These are phyloP conservation scores for Podospora fimiseda DNA, from an alignment of 495 filamentous ascomycete genomes.

Conservation along the genomic window DNA sequence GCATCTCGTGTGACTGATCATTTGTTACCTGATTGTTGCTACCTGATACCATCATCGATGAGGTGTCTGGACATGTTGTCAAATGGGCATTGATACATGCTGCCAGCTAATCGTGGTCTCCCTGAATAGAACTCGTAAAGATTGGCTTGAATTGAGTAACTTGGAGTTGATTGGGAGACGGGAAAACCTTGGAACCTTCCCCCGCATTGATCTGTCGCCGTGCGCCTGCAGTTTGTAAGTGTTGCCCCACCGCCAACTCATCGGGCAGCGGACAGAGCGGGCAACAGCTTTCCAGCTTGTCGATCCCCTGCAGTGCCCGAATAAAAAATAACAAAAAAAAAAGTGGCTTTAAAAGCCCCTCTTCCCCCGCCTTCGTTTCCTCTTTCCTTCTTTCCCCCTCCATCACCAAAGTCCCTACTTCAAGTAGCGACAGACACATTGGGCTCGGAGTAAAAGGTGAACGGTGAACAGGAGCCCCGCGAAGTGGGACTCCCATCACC, in stretches of 20 bases:
- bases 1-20: too few relatives aligned
- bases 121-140: too few relatives aligned
- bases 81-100: neutral
- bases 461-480: conserved; percentile 6
- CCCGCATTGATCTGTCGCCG: neutral
- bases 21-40: neutral
- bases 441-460: neutral
- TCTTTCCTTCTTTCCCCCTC: neutral
- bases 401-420: neutral
- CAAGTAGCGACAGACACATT: neutral
- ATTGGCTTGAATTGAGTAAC: too few relatives aligned
- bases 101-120: neutral
- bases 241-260: conserved; percentile 28
- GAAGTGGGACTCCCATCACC: conserved; percentile 4
- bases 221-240: neutral
- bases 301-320: neutral
- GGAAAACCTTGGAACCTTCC: neutral
- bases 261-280: conserved; percentile 8
- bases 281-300: conserved; percentile 5
- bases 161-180: neutral
- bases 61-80: neutral
- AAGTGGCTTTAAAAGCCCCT: neutral
- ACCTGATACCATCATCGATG: neutral
- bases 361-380: neutral
- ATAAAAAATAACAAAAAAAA: neutral